These are phyloP conservation scores for Fragosphaeria purpurea DNA, from an alignment of 2,329 filamentous ascomycete genomes.

Conservation along the genomic window DNA sequence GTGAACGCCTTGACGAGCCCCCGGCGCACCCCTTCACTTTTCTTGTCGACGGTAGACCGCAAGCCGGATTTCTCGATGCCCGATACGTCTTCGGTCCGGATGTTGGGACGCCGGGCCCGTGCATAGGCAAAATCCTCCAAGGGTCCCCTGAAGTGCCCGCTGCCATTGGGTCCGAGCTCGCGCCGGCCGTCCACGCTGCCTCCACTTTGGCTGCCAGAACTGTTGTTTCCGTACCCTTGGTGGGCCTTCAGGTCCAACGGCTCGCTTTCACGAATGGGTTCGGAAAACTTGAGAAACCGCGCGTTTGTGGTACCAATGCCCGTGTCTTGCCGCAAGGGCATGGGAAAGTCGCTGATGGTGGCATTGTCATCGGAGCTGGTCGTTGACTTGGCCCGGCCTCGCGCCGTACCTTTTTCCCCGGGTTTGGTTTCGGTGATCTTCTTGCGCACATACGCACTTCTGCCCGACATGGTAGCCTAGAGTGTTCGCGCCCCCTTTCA, in stretches of 20 bases:
- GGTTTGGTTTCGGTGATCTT: slow-evolving; percentile 42
- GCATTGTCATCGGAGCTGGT: slow-evolving; percentile 30
- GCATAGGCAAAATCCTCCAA: slow-evolving; percentile 35
- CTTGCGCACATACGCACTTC: slow-evolving; percentile 49
- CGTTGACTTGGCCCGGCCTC: slow-evolving; percentile 26
- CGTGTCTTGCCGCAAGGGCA: slow-evolving; percentile 27
- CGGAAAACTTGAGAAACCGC: slow-evolving; percentile 36
- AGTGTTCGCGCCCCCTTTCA: background rate
- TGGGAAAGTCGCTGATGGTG: slow-evolving; percentile 27
- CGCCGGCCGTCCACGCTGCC: slow-evolving; percentile 26
- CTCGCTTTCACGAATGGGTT: slow-evolving; percentile 26
- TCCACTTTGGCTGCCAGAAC: slow-evolving; percentile 29
- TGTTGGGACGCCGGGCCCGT: slow-evolving; percentile 30
- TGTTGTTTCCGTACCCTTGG: slow-evolving; percentile 13
- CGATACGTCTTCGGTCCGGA: slow-evolving; percentile 40
- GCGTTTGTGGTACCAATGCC: slow-evolving; percentile 33
- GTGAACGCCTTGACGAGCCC: slow-evolving; percentile 44
- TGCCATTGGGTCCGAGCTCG: slow-evolving; percentile 13
- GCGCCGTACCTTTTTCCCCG: slow-evolving; percentile 19
- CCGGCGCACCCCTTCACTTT: slow-evolving; percentile 43
- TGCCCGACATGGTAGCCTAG: slow-evolving; percentile 42
- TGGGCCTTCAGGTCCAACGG: slow-evolving; percentile 17
- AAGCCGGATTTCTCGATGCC: slow-evolving; percentile 47
- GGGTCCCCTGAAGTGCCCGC: slow-evolving; percentile 17
- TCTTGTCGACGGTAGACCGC: slow-evolving; percentile 42